phyloP scores from a whole-genome alignment of 2,329 filamentous ascomycete species.

The Penicillium crustosum region DNA sequence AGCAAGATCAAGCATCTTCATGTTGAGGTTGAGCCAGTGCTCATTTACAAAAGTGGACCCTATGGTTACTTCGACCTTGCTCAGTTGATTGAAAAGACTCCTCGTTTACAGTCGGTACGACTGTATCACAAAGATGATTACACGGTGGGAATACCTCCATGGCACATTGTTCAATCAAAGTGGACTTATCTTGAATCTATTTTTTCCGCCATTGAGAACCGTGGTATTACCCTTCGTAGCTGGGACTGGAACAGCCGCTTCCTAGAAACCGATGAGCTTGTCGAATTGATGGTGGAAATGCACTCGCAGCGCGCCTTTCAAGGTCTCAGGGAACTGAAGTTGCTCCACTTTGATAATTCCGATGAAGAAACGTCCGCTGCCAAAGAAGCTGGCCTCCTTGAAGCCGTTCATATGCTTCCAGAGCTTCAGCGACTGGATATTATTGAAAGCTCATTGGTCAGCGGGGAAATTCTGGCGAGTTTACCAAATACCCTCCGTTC shows the following conservation, averaged over 20 bases:
- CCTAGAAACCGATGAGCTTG: slow-evolving; percentile 34
- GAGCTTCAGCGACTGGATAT: slow-evolving; percentile 68
- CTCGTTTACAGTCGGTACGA: slow-evolving; percentile 67
- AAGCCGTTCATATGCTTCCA: slow-evolving; percentile 59
- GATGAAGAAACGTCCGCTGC: slow-evolving; percentile 43
- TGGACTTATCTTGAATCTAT: slow-evolving; percentile 70
- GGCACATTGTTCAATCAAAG: slow-evolving; percentile 40
- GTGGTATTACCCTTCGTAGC: slow-evolving; percentile 46
- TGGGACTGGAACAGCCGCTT: slow-evolving; percentile 60
- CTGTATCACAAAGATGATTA: slow-evolving; percentile 68
- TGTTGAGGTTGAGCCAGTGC: slow-evolving; percentile 63
- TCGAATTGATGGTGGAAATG: slow-evolving; percentile 51
- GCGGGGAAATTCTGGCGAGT: slow-evolving; percentile 64
- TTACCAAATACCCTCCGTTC: slow-evolving; percentile 66
- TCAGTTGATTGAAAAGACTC: slow-evolving; percentile 62
- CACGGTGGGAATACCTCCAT: slow-evolving; percentile 34
- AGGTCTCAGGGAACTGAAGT: slow-evolving; percentile 34
- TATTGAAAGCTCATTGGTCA: slow-evolving; percentile 71
- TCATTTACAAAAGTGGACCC: slow-evolving; percentile 55
- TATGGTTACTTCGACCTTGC: slow-evolving; percentile 57
- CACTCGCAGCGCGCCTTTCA: slow-evolving; percentile 60
- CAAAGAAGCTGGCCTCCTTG: slow-evolving; percentile 38
- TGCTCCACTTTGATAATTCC: slow-evolving; percentile 41
- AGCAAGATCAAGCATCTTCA: slow-evolving; percentile 69
- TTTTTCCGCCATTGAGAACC: slow-evolving; percentile 62